These are phyloP conservation scores for Colletotrichum caudatum DNA, from an alignment of 2,329 filamentous ascomycete species.

Conservation along the genomic window DNA sequence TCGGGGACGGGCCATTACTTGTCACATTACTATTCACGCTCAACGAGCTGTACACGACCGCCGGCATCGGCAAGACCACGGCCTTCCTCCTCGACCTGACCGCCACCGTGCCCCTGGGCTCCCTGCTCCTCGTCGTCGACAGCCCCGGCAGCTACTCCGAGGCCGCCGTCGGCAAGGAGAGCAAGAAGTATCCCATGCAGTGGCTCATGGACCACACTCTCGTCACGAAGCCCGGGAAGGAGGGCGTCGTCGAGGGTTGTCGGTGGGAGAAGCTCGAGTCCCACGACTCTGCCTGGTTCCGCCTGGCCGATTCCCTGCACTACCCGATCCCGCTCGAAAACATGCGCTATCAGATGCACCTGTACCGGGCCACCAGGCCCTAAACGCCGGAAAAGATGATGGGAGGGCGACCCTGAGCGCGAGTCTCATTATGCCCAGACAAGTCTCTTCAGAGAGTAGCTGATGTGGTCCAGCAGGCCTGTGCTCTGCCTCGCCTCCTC, in stretches of 20 bases:
- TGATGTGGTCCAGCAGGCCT: slow-evolving; percentile 85
- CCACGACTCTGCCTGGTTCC: slow-evolving; percentile 88
- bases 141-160: slow-evolving; percentile 95
- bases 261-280: slow-evolving; percentile 81
- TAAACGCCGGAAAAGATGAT: slow-evolving; percentile 21
- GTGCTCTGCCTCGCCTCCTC: slow-evolving; percentile 89
- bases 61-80: slow-evolving; percentile 79
- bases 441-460: slow-evolving; percentile 91
- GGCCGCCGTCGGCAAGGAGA: slow-evolving; percentile 73
- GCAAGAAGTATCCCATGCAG: slow-evolving; percentile 87
- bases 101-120: slow-evolving; percentile 64
- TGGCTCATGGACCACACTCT: slow-evolving; percentile 91
- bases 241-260: slow-evolving; percentile 47
- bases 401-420: neutral
- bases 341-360: slow-evolving; percentile 93
- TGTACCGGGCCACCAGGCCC: slow-evolving; percentile 67
- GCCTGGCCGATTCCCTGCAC: slow-evolving; percentile 72
- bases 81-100: slow-evolving; percentile 79
- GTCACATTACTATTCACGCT: slow-evolving; percentile 93
- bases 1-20: slow-evolving; percentile 60
- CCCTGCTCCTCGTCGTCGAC: slow-evolving; percentile 87
- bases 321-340: slow-evolving; percentile 93
- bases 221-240: slow-evolving; percentile 55
- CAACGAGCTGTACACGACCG: slow-evolving; percentile 91
- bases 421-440: slow-evolving; percentile 76